Evolutionary conservation across 495 filamentous ascomycete genomes (phyloP).

Genomic region (Penicillium desertorum): DNA sequence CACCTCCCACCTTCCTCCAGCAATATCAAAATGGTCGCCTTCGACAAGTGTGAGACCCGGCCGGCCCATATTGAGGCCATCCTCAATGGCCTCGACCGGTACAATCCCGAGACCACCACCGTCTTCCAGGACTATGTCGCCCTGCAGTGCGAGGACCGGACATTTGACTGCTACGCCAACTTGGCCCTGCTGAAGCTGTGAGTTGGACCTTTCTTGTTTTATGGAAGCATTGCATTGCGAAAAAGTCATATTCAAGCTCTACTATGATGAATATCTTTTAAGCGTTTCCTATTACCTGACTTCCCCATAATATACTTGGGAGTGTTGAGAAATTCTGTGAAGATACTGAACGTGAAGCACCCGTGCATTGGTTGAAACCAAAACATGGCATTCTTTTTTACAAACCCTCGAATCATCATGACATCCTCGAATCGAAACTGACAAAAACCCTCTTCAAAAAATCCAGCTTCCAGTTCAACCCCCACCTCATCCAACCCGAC

Average conservation of each 20-base stretch:
- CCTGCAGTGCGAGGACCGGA: conserved; percentile 91
- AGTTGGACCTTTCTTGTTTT: conserved; percentile 46
- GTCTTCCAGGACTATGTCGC: conserved; percentile 93
- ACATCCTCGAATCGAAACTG: conserved; percentile 11
- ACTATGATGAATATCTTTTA: conserved; percentile 8
- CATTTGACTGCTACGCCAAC: conserved; percentile 95
- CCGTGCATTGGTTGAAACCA: conserved; percentile 8
- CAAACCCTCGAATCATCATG: not conserved
- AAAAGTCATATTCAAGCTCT: not conserved
- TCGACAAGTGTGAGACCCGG: conserved; percentile 61
- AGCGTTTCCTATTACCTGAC: conserved; percentile 99
- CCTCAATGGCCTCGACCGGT: conserved; percentile 90
- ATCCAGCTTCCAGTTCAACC: conserved; percentile 97
- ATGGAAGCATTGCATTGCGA: not conserved
- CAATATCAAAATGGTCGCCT: conserved; percentile 49
- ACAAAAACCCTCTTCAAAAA: conserved; percentile 12
- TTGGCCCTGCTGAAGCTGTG: conserved; percentile 95
- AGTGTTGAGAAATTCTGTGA: conserved; percentile 36
- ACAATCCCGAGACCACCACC: conserved; percentile 95
- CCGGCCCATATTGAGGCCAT: conserved; percentile 89
- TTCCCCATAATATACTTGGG: conserved; percentile 27
- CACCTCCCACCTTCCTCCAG: conserved; percentile 26
- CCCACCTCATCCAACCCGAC: conserved; percentile 93
- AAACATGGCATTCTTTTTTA: not conserved
- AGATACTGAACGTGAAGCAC: conserved; percentile 32